A percentile compares a stretch with the other conserved stretches of the same genome.
phyloP scores from a whole-genome alignment of 2,329 filamentous ascomycete genomes.

The Cercospora citrullina region DNA sequence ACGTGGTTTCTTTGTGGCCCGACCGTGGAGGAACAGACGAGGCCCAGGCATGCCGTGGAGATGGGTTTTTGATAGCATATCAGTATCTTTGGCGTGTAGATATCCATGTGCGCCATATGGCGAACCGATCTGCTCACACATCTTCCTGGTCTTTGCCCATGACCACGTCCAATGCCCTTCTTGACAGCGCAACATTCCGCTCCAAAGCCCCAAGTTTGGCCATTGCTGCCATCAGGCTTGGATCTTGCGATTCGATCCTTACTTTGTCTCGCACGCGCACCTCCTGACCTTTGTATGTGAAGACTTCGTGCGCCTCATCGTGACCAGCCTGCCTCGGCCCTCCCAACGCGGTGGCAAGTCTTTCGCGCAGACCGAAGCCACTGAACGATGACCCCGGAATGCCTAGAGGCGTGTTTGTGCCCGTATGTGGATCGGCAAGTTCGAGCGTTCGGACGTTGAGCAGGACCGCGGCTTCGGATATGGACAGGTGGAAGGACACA shows the following conservation, averaged over 20 bases:
- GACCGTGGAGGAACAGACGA: background rate
- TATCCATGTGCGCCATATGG: background rate
- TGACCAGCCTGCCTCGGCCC: conserved; percentile 44
- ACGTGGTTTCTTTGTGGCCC: conserved; percentile 1
- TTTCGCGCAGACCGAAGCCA: conserved; percentile 60
- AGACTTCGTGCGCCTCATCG: conserved; percentile 73
- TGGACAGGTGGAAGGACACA: conserved; percentile 68
- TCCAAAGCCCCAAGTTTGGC: conserved; percentile 79
- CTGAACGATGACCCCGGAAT: conserved; percentile 44
- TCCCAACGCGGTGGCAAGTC: conserved; percentile 52
- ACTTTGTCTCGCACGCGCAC: conserved; percentile 90
- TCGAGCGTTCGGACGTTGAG: conserved; percentile 70
- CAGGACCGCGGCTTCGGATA: conserved; percentile 57
- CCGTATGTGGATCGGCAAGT: conserved; percentile 42
- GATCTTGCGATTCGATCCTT: conserved; percentile 83
- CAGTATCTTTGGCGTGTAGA: background rate
- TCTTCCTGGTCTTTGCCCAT: conserved; percentile 64
- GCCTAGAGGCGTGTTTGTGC: conserved; percentile 37
- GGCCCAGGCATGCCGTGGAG: background rate
- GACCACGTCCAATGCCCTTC: conserved; percentile 72
- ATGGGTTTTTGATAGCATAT: background rate
- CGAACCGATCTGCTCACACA: conserved; percentile 14
- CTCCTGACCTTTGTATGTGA: conserved; percentile 67
- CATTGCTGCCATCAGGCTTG: conserved; percentile 77
- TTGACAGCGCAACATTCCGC: conserved; percentile 68